Evolutionary conservation across 1,284 basidiomycete genomes (phyloP).

Genomic region (Cystobasidium slooffiae): DNA sequence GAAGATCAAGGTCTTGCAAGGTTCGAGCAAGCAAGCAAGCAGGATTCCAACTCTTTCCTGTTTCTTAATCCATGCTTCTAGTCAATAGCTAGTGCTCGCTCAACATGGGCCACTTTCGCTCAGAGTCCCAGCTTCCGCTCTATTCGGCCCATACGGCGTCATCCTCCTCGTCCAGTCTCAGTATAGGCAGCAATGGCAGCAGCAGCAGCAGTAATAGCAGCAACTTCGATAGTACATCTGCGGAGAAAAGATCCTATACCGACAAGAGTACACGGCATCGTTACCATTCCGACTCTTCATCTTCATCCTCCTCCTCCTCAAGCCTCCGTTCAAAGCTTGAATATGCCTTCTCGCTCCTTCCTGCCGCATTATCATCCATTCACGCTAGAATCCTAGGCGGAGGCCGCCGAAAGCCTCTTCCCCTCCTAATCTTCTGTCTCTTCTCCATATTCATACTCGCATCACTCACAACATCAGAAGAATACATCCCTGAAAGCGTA

Average conservation of each 20-base stretch:
- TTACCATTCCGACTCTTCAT: not conserved
- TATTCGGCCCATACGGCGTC: slow-evolving; percentile 18
- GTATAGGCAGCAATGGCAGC: not conserved
- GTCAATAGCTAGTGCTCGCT: not conserved
- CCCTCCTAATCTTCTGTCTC: slow-evolving; percentile 9
- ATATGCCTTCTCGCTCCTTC: slow-evolving; percentile 2
- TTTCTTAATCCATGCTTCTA: not conserved
- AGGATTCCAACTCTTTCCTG: not conserved
- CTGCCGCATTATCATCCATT: slow-evolving; percentile 14
- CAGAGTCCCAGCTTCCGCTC: slow-evolving; percentile 31
- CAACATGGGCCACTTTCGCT: slow-evolving; percentile 10
- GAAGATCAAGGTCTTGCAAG: not conserved
- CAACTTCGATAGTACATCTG: not conserved
- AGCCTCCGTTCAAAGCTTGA: not conserved
- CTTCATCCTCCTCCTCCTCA: not conserved
- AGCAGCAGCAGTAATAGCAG: not conserved
- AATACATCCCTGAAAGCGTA: slow-evolving; percentile 24
- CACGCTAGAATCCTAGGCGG: not conserved
- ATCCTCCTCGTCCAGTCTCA: slow-evolving; percentile 27
- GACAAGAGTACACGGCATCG: slow-evolving; percentile 9
- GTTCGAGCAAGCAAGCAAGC: not conserved
- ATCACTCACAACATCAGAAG: slow-evolving; percentile 19
- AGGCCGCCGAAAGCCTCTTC: slow-evolving; percentile 8
- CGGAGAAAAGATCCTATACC: not conserved
- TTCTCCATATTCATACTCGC: slow-evolving; percentile 11